Conservation (phyloP, 2,329 filamentous ascomycete species). For the Fusarium transvaalense region DNA sequence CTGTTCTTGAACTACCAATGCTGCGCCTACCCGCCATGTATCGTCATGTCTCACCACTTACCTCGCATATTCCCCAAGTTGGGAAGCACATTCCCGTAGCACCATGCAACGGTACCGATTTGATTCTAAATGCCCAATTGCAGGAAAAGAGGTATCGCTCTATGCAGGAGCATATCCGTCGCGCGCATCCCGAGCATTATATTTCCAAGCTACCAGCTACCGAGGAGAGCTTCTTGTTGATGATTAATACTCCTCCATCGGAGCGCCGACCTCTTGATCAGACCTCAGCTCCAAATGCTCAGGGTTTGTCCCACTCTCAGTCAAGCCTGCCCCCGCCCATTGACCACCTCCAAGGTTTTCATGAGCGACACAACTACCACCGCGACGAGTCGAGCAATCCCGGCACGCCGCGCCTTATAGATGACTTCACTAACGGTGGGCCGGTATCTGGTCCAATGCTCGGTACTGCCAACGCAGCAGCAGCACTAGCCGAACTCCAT, state of each 20-base stretch:
- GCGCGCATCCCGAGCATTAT: conserved; percentile 96
- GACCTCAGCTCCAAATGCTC: conserved; percentile 50
- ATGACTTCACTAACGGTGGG: conserved; percentile 71
- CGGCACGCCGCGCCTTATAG: conserved; percentile 75
- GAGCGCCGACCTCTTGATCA: conserved; percentile 68
- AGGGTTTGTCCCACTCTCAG: conserved; percentile 49
- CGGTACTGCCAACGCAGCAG: conserved; percentile 78
- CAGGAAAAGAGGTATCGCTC: conserved; percentile 97
- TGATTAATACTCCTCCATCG: conserved; percentile 91
- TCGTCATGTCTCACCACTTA: conserved; percentile 48
- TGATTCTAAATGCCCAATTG: conserved; percentile 47
- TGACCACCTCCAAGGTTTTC: conserved; percentile 48
- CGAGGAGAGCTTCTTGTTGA: conserved; percentile 95
- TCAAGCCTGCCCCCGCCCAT: conserved; percentile 31
- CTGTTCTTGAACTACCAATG: conserved; percentile 21
- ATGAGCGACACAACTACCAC: conserved; percentile 69
- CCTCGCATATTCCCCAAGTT: conserved; percentile 29
- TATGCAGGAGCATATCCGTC: conserved; percentile 99
- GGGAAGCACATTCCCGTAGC: conserved; percentile 25
- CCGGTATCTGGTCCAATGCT: conserved; percentile 56
- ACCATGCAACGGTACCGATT: conserved; percentile 37
- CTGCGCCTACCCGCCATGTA: conserved; percentile 33
- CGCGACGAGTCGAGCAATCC: conserved; percentile 75
- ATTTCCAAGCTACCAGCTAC: conserved; percentile 98
- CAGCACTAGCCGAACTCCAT: conserved; percentile 85